Percentiles rank a stretch among this genome's conserved stretches.
phyloP scores from a whole-genome alignment of 2,329 filamentous ascomycete species.

The Rugonectria rugulosa region DNA sequence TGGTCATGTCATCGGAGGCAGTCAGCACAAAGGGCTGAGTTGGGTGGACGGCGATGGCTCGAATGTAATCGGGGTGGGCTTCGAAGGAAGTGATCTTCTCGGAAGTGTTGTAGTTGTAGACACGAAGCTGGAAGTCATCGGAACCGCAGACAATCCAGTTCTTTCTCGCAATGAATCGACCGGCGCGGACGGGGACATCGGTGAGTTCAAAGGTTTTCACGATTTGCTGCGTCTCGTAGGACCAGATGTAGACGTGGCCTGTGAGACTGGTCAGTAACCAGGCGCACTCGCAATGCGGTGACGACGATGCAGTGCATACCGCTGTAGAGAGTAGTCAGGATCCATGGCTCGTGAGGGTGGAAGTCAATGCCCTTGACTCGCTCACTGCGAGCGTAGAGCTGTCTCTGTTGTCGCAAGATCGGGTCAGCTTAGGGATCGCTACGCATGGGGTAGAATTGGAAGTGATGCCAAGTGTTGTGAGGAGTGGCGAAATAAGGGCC shows the following conservation, averaged over 20 bases:
- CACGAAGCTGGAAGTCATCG: slow-evolving; percentile 85
- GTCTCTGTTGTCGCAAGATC: slow-evolving; percentile 46
- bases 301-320: slow-evolving; percentile 60
- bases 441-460: slow-evolving; percentile 6
- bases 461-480: neutral
- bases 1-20: slow-evolving; percentile 97
- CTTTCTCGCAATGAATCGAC: slow-evolving; percentile 95
- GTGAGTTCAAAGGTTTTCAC: slow-evolving; percentile 99
- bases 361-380: slow-evolving; percentile 98
- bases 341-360: slow-evolving; percentile 96
- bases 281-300: neutral
- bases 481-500: neutral
- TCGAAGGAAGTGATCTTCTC: slow-evolving; percentile 98
- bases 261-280: slow-evolving; percentile 19
- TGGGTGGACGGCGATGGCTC: slow-evolving; percentile 94
- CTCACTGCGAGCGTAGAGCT: slow-evolving; percentile 79
- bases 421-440: slow-evolving; percentile 36
- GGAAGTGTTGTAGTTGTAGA: slow-evolving; percentile 99
- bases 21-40: slow-evolving; percentile 96
- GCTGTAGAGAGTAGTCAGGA: slow-evolving; percentile 94
- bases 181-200: slow-evolving; percentile 96
- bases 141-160: slow-evolving; percentile 99
- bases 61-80: slow-evolving; percentile 97
- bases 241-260: slow-evolving; percentile 99
- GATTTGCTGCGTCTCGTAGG: slow-evolving; percentile 93